A percentile compares a stretch with the other conserved stretches of the same genome.
Evolutionary conservation across 2,329 filamentous ascomycete genomes (phyloP).

Genomic region (Byssoonygena ceratinophila): DNA sequence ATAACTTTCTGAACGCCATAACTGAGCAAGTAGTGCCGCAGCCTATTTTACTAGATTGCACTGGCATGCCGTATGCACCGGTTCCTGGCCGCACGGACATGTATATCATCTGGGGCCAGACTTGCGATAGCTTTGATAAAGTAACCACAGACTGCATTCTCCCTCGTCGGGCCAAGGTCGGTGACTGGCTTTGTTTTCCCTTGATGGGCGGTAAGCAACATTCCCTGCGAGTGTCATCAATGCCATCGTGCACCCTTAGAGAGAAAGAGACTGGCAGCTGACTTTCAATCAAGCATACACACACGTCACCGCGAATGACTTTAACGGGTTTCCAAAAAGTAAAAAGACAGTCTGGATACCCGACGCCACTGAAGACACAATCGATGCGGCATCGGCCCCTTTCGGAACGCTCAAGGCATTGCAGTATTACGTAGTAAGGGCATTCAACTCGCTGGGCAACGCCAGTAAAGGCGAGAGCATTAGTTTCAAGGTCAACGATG

Average conservation of each 20-base stretch:
- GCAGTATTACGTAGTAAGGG: slow-evolving; percentile 1
- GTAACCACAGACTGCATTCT: slow-evolving; percentile 1
- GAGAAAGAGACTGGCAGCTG: background rate
- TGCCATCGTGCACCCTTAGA: too few species aligned
- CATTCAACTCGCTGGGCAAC: background rate
- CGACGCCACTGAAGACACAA: background rate
- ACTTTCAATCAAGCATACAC: slow-evolving; percentile 7
- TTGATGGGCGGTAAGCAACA: slow-evolving; percentile 7
- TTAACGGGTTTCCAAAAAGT: slow-evolving; percentile 5
- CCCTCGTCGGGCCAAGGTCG: slow-evolving; percentile 4
- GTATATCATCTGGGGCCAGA: slow-evolving; percentile 10
- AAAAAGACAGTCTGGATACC: slow-evolving; percentile 6
- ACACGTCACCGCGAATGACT: slow-evolving; percentile 9
- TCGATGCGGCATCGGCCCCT: background rate
- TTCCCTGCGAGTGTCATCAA: background rate
- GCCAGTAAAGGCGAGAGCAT: background rate
- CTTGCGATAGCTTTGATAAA: slow-evolving; percentile 9
- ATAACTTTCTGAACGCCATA: slow-evolving; percentile 12
- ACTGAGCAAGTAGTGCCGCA: slow-evolving; percentile 9
- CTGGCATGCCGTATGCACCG: background rate
- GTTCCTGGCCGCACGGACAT: background rate
- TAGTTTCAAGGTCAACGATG: background rate
- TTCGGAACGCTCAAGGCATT: background rate
- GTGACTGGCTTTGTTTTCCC: slow-evolving; percentile 10
- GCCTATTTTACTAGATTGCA: slow-evolving; percentile 2